These are phyloP conservation scores for Onygenales sp. DNA, from an alignment of 2,329 filamentous ascomycete genomes.

Conservation along the genomic window DNA sequence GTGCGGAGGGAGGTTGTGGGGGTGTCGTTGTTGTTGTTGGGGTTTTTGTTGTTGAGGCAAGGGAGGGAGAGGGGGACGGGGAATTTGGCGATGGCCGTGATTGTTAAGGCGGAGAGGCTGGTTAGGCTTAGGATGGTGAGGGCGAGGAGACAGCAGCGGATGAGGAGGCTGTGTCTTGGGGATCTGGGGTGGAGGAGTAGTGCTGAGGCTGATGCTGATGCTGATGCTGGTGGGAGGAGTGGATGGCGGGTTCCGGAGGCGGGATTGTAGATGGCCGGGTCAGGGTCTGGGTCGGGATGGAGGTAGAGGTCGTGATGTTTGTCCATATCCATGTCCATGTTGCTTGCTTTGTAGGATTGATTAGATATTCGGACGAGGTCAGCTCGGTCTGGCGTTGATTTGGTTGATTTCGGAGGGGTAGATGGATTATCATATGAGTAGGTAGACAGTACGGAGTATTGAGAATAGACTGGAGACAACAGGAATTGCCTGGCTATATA, in stretches of 20 bases:
- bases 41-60: not conserved
- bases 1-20: not conserved
- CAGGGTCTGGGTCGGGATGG: not conserved
- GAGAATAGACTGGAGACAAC: no score
- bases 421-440: no score
- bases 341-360: no score
- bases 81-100: not conserved
- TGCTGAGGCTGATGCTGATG: no score
- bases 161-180: not conserved
- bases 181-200: not conserved
- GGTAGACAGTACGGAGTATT: no score
- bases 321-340: not conserved
- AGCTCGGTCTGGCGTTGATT: no score
- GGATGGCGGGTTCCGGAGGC: not conserved
- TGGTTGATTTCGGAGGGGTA: no score
- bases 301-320: not conserved
- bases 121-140: not conserved
- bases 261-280: not conserved
- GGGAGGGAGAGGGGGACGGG: not conserved
- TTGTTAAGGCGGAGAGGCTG: not conserved
- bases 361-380: no score
- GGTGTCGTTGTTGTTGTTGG: no score
- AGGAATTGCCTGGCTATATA: no score
- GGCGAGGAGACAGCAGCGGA: not conserved
- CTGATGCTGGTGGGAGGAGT: not conserved